Conservation (phyloP, 768 basidiomycete species). For the Tylopilus plumbeoviolaceoides region DNA sequence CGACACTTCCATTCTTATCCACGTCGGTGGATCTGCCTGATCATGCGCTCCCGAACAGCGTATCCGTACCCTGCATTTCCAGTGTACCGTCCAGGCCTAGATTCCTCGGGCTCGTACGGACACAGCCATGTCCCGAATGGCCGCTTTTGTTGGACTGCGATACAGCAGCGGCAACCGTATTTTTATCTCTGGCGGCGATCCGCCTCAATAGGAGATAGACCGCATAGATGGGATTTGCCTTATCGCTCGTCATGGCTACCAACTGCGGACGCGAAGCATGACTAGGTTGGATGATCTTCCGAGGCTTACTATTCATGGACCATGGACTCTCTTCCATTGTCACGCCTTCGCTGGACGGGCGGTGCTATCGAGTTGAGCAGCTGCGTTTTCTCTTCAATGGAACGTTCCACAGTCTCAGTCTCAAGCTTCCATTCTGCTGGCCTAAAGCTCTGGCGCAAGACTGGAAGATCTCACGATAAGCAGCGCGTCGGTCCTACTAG, state of each 20-base stretch:
- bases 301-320: background rate
- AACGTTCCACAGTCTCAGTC: no score
- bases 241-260: background rate
- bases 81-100: background rate
- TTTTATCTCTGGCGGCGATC: background rate
- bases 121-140: background rate
- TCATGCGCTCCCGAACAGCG: background rate
- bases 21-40: no score
- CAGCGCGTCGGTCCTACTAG: no score
- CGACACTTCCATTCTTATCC: no score
- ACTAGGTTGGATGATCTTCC: background rate
- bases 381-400: no score
- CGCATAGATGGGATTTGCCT: background rate
- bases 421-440: no score
- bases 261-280: background rate
- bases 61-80: constrained; percentile 6
- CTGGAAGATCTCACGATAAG: no score
- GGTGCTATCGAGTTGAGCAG: no score
- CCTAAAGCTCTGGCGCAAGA: no score
- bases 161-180: background rate
- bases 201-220: background rate
- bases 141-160: background rate
- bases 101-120: background rate
- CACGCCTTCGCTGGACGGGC: no score
- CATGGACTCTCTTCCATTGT: no score